Base-by-base conservation (phyloP, 2,329 filamentous ascomycete genomes). In the Clonostachys solani region DNA sequence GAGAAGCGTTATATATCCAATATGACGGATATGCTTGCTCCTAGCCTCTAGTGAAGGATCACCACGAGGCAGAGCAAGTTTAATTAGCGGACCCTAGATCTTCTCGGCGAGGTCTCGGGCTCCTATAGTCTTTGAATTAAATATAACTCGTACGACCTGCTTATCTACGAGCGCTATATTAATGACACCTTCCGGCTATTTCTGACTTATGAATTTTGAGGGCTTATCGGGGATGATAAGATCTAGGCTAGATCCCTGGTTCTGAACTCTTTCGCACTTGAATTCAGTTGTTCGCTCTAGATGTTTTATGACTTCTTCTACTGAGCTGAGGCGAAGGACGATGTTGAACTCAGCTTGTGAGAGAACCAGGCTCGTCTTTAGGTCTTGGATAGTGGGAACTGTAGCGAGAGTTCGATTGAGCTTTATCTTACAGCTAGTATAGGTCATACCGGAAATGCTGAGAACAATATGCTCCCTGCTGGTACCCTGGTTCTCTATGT, bases 171-270 rank as follows among this genome's bases (percentile, higher is more conserved):
- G 33, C 16, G 12, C 16, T n/a, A 47, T 40, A n/a, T 44, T 36
- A 3, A 23, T 44, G 17, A 47, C 36, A 12, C 46, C 46, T 7
- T 23, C 34, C 3, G 42, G 41, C 69, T 76, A 37, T 10, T 18
- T 13, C n/a, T 40, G 4, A n/a, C 19, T 13, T 12, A n/a, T 16
- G 19, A 40, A 18, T 15, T 40, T 37, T 3, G 7, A 2, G 0
- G 67, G 43, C 3, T 47, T 36, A 23, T 18, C 15, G 5, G 56
- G 34, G 1, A 73, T 61, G 15, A 79, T 55, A 4, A 86, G 47
- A 40, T 86, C 78, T 13, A 87, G 50, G 16, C 64, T 69, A 16
- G 41, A 36, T 3, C 33, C 36, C 33, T 40, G 33, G 12, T 65
- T 72, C 19, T 56, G 61, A 18, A 83, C 52, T 17, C 42, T 44